Conservation (phyloP, 2,329 filamentous ascomycete genomes). For the Epichloe bromicola region DNA sequence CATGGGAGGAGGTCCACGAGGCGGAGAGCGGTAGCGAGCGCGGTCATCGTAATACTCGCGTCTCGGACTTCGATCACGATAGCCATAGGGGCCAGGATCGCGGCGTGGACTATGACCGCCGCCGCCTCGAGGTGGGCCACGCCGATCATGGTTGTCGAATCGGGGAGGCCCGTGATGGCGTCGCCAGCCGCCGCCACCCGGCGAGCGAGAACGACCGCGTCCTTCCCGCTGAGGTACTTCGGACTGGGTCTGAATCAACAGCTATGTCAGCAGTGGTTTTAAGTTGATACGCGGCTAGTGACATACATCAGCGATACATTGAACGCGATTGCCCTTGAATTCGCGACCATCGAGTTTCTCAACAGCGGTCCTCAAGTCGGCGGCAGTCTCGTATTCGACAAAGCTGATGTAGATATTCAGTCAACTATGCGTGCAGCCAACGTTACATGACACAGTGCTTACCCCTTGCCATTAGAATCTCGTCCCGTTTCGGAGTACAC, state of each 20-base stretch:
- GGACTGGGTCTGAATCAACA: constrained; percentile 53
- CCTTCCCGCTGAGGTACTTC: constrained; percentile 54
- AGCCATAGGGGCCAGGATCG: constrained; percentile 51
- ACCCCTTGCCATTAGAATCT: constrained; percentile 88
- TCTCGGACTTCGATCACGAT: constrained; percentile 76
- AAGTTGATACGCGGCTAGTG: not conserved
- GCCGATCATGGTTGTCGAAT: constrained; percentile 71
- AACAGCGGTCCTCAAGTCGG: constrained; percentile 78
- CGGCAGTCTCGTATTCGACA: constrained; percentile 91
- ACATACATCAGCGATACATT: constrained; percentile 77
- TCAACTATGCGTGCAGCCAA: not conserved
- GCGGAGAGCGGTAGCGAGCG: constrained; percentile 68
- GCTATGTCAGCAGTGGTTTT: not conserved
- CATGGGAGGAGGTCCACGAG: constrained; percentile 49
- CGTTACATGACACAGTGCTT: constrained; percentile 22
- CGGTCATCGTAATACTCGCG: constrained; percentile 83
- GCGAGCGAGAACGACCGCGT: constrained; percentile 67
- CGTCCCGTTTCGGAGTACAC: constrained; percentile 95
- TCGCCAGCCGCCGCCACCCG: constrained; percentile 26
- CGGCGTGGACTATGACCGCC: constrained; percentile 65
- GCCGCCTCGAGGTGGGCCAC: constrained; percentile 47
- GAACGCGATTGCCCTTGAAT: constrained; percentile 82
- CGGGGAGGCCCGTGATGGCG: constrained; percentile 50
- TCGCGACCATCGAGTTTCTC: constrained; percentile 89
- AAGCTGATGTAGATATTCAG: constrained; percentile 46